phyloP scores from a whole-genome alignment of 2,329 filamentous ascomycete genomes.

The Phialocephala sp. region DNA sequence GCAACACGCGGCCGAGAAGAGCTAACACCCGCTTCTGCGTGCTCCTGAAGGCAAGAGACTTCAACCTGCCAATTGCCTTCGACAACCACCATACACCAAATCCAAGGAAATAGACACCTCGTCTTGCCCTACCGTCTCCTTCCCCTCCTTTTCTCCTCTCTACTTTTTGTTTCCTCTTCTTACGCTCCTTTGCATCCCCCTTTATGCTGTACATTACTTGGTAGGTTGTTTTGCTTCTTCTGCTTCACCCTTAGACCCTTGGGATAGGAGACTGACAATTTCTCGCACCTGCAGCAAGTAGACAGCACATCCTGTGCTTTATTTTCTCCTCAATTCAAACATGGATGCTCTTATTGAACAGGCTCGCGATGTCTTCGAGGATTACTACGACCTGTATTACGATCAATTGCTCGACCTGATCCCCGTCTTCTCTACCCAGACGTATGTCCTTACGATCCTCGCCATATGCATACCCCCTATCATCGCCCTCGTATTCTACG shows the following conservation, averaged over 20 bases:
- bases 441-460: constrained; percentile 41
- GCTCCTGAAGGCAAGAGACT: neutral
- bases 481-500: constrained; percentile 42
- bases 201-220: constrained; percentile 39
- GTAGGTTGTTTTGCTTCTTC: constrained; percentile 25
- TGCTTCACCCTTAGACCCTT: constrained; percentile 7
- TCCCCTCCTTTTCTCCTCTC: constrained; percentile 13
- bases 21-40: neutral
- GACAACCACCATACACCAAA: neutral
- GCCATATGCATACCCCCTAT: constrained; percentile 42
- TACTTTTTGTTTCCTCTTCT: constrained; percentile 28
- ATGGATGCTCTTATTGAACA: constrained; percentile 38
- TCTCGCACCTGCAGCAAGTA: constrained; percentile 32
- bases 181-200: constrained; percentile 32
- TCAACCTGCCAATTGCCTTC: neutral
- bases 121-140: constrained; percentile 13
- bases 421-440: constrained; percentile 40
- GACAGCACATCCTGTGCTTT: constrained; percentile 37
- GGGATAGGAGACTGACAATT: constrained; percentile 23
- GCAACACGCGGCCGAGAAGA: neutral
- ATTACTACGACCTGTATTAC: constrained; percentile 39
- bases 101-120: constrained; percentile 3
- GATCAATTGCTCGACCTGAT: constrained; percentile 37
- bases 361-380: constrained; percentile 36
- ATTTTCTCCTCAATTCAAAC: constrained; percentile 16